A percentile compares a stretch with the other conserved stretches of the same genome.
Conservation (phyloP, 1,284 basidiomycete species). For the Cronartium quercuum region DNA sequence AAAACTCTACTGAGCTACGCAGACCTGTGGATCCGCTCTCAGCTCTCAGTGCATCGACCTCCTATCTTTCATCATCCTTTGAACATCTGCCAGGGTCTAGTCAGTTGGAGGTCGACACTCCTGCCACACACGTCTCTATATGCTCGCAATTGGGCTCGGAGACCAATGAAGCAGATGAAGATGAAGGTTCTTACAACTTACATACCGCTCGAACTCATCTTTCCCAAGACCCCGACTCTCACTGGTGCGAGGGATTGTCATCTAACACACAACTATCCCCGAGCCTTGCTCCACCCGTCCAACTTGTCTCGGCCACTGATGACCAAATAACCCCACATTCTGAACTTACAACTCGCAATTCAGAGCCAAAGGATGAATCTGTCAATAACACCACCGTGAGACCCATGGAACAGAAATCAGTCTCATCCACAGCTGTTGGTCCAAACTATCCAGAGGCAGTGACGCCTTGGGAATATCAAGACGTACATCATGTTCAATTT, state of each 20-base stretch:
- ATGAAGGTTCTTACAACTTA: neutral
- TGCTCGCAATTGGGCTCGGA: too few relatives aligned
- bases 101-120: neutral
- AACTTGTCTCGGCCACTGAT: neutral
- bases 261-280: neutral
- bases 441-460: too few relatives aligned
- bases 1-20: neutral
- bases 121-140: neutral
- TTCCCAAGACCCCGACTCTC: neutral
- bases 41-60: neutral
- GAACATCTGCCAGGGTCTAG: neutral
- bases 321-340: neutral
- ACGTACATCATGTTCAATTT: too few relatives aligned
- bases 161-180: neutral
- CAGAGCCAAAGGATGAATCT: too few relatives aligned
- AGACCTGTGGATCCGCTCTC: neutral
- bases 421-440: too few relatives aligned
- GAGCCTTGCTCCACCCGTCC: neutral
- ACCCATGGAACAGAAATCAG: too few relatives aligned
- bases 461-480: too few relatives aligned
- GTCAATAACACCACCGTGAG: too few relatives aligned
- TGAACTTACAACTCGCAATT: too few relatives aligned
- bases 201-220: neutral
- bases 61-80: neutral
- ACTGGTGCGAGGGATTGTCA: neutral